Base-by-base conservation (phyloP, 805 yeast genomes). In the Candida rishiriensis region DNA sequence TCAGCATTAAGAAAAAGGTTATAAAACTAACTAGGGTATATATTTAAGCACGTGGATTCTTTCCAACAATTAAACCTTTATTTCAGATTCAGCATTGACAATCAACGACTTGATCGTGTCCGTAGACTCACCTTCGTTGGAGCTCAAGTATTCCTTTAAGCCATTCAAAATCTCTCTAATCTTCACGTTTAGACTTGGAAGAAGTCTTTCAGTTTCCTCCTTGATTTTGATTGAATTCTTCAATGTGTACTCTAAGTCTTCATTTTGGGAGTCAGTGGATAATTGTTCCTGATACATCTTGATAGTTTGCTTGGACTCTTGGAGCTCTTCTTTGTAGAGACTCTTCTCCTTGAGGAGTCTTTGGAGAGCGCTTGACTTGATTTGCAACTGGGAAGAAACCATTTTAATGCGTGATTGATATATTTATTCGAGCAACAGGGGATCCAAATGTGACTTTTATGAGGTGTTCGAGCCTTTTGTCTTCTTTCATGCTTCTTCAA, bases 351-450 rank as follows among this genome's bases (percentile, higher is more conserved):
- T 85, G 36, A 82, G 55, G 14, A 88, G 70, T 50, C 96, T 72
- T 51, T 75, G 75, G 38, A 87, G 69, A 1, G 96, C 89, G 48
- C 76, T 78, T 32, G 76, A 72, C 53, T 85, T 85, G 61, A 88
- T 85, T 56, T 83, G 86, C 35, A 86, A 64, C 48, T 73, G 79
- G 1, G 88, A 70, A 29, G 90, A 91, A 1, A 88, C 72, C 85
- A 83, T 84, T 29, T 40, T 43, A n/a, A n/a, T 34, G 39, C n/a
- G 28, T 12, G 12, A 33, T 16, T 34, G 18, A n/a, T 34, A 15
- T 4, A n/a, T 5, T 31, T 31, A 31, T 3, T 21, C 26, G 7
- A 21, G 26, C 4, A 21, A 21, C 7, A 21, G 7, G 26, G 4
- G 26, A 21, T 21, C 7, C 26, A 4, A 21, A 7, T 21, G 26